phyloP scores from a whole-genome alignment of 1,284 basidiomycete species.

The Cryptococcus wingfieldii region DNA sequence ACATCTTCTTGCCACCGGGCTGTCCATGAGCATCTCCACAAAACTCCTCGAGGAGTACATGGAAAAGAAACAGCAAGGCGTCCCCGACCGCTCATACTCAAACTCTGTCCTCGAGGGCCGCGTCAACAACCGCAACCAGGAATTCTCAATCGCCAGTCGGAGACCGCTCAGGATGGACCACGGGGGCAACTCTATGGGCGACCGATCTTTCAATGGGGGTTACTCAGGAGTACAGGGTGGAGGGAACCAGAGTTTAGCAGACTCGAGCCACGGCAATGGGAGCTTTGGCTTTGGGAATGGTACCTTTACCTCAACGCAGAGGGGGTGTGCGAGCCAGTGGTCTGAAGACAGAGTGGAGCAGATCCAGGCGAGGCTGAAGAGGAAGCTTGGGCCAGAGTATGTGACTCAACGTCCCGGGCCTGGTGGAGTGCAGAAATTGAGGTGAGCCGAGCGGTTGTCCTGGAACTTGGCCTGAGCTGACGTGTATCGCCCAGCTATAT shows the following conservation, averaged over 20 bases:
- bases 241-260: too few species aligned
- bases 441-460: constrained; percentile 17
- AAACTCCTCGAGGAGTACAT: background rate
- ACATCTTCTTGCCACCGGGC: background rate
- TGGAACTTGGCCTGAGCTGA: constrained; percentile 1
- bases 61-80: background rate
- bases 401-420: constrained; percentile 85
- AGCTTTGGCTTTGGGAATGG: constrained; percentile 1
- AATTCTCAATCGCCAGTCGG: background rate
- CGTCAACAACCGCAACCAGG: background rate
- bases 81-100: background rate
- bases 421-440: constrained; percentile 58
- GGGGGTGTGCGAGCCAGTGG: constrained; percentile 30
- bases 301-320: background rate
- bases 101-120: background rate
- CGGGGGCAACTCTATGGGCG: constrained; percentile 13
- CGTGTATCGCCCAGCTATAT: constrained; percentile 64
- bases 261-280: constrained; percentile 11
- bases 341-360: constrained; percentile 62
- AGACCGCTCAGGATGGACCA: constrained; percentile 11
- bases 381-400: constrained; percentile 89
- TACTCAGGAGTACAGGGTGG: too few species aligned
- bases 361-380: constrained; percentile 76
- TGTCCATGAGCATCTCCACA: background rate
- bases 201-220: too few species aligned